Evolutionary conservation across 176 grass and related monocot genomes (phyloP), one percentile per base, ranked within the genome.

Genomic region (Paspalum vaginatum): DNA sequence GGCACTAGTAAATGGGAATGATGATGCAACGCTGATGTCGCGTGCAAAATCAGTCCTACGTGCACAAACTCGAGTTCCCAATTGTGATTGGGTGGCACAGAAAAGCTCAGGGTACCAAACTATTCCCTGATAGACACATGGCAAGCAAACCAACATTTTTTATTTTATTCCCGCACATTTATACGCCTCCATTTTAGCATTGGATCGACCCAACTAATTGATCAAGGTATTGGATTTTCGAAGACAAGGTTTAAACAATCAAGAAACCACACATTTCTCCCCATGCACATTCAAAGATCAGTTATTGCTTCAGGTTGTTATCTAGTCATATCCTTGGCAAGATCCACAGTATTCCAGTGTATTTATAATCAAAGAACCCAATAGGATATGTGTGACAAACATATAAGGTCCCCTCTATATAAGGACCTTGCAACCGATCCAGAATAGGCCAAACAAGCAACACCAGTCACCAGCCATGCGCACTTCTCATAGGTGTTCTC

Each of bases 271-370:
- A 22, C 11, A 39, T 61, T 41, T 72, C 26, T 70, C 27, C 10
- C 18, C 44, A 32, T 41, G 56, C 8, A 40, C 25, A 72, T 61
- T 48, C 24, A 82, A 50, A 38, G 70, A 81, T 32, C 20, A 59
- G 22, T 60, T 69, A 61, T 42, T 20, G 40, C 32, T 60, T 14
- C 41, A 58, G 24, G 10, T 52, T 80, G 32, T 22, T 67, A 52
- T 18, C 21, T 32, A 49, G 11, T 58, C 43, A 84, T 77, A 22
- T 21, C 74, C 71, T 74, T 80, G 64, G 27, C 51, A 74, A 59
- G 69, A 72, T 38, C 11, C 46, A 12, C 67, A 70, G 22, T 41
- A 68, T 68, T 58, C n/a, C 52, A 51, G 32, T 71, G 9, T 47
- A 25, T 76, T 76, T 25, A 5, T 37, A 37, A 47, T 48, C 74